Base-by-base conservation (phyloP, 352 stramenopile species). In the Phytophthora fragariaefolia region DNA sequence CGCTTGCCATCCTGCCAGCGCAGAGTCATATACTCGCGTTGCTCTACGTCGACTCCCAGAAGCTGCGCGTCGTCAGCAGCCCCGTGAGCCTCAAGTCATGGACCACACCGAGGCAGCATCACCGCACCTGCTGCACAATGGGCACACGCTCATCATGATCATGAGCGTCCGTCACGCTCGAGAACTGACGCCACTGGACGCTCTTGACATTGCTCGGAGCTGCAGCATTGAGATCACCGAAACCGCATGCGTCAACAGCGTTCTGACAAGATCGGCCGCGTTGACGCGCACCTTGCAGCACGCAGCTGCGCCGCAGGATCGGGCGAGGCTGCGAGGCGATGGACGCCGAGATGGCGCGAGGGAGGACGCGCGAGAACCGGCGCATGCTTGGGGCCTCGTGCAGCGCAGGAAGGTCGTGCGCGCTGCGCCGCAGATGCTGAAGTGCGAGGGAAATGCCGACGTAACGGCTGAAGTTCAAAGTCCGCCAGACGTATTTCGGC, bases 1-100 rank as follows among this genome's bases (percentile, higher is more conserved):
- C 65, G 66, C 30, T 76, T 80, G 13, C 80, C 87, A 43, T 96
- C 85, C 53, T 82, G 82, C 87, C 87, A 96, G 40, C 86, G 85
- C 62, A 96, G 73, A 48, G 78, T 80, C 30, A 96, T 88, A 63
- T 85, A 88, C 56, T 94, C 85, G 36, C 79, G 81, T 22, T 82
- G 65, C 50, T 90, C 79, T 48, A 92, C 85, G 38, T 94, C 82
- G 66, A 93, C 85, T 13, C 80, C 75, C 20, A 85, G 69, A 9
- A 93, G 68, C 85, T 93, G 52, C 32, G 34, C 13, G 26, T 4
- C 17, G 17, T 6, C 12, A 43, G 20, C 36, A 22, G 8, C 18
- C 27, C 7, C 26, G 36, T 72, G 36, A 71, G 42, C 42, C 18
- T 24, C 42, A 7, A 46, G n/a, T 15, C 17, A 43, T 22, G 4